Base-by-base conservation (phyloP, 1,139 yeast species). In the Yamadazyma trypodendri region DNA sequence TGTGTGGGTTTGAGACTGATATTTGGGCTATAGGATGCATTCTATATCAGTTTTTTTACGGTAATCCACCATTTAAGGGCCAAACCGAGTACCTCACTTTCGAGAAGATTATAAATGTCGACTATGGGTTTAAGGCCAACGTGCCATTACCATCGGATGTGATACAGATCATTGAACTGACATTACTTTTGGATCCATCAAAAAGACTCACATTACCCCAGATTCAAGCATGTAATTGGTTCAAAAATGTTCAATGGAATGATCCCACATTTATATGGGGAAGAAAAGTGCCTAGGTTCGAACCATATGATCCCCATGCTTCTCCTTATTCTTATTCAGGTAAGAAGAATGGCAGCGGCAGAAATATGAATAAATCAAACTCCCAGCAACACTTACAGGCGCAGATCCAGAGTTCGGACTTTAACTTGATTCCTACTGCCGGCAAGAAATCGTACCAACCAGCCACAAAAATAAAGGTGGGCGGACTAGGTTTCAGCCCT, bases 21-120 rank as follows among this genome's bases (percentile, higher is more conserved):
- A 72, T 92, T 9, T 94, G 99, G 99, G 97, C 98, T 0, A 73
- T 88, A 48, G 99, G 97, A 1, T 94, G 98, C 61, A 85, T 94
- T 13, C 60, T 94, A 15, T 94, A 79, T 60, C 98, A 94, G 60
- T 81, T 94, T 77, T 84, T 94, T 50, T 88, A 95, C 16, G 98
- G 98, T 1, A 76, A 77, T 38, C 98, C 98, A 1, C 98, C 99
- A 9, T 94, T 94, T 65, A 92, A 90, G 56, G 98, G 96, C 0
- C 70, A 84, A n/a, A 92, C 95, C 38, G 98, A 94, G 60, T 94
- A 89, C 55, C 71, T 87, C 41, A 92, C 97, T 0, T 94, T 94
- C 60, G 97, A 94, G 55, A 89, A 90, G 56, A 89, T 94, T 49
- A 84, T 88, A 51, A 82, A 81, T 53, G 75, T 84, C 24, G 94